phyloP scores from a whole-genome alignment of 208 protist species.

The Phytomonas serpens region DNA sequence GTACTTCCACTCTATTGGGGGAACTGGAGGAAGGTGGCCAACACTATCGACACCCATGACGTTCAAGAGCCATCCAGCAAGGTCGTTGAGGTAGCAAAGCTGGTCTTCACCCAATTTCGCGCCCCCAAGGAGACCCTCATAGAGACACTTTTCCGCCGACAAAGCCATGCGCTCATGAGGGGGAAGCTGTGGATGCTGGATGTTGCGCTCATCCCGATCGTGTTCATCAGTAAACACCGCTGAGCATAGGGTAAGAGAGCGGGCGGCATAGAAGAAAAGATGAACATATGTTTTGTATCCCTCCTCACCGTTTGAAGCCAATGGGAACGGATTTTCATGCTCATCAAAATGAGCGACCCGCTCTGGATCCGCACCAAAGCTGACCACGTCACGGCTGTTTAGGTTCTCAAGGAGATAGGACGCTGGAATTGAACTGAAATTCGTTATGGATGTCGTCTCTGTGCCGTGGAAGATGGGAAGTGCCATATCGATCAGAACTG shows the following conservation, averaged over 20 bases:
- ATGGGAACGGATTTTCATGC: constrained; percentile 46
- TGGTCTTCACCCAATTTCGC: constrained; percentile 31
- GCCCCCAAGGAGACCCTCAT: constrained; percentile 51
- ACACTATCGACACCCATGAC: constrained; percentile 47
- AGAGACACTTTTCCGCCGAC: constrained; percentile 41
- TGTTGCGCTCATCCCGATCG: constrained; percentile 36
- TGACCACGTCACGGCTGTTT: constrained; percentile 30
- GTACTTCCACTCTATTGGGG: constrained; percentile 64
- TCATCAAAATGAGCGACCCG: constrained; percentile 60
- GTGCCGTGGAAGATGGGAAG: constrained; percentile 44
- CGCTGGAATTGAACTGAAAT: constrained; percentile 32
- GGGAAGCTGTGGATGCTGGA: constrained; percentile 36
- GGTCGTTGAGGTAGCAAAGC: constrained; percentile 58
- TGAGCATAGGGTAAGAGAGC: constrained; percentile 41
- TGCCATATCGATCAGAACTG: constrained; percentile 57
- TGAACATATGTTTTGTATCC: constrained; percentile 62
- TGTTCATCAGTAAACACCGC: constrained; percentile 57
- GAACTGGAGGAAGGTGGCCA: constrained; percentile 34
- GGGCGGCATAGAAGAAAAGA: constrained; percentile 75
- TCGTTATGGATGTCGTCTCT: constrained; percentile 13
- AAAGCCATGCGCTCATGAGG: constrained; percentile 35
- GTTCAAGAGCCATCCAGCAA: constrained; percentile 69
- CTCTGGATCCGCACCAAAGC: constrained; percentile 58
- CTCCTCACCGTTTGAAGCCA: constrained; percentile 11
- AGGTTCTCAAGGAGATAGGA: constrained; percentile 47